Conservation (phyloP, 441 rosid species). For the Adansonia gregorii region DNA sequence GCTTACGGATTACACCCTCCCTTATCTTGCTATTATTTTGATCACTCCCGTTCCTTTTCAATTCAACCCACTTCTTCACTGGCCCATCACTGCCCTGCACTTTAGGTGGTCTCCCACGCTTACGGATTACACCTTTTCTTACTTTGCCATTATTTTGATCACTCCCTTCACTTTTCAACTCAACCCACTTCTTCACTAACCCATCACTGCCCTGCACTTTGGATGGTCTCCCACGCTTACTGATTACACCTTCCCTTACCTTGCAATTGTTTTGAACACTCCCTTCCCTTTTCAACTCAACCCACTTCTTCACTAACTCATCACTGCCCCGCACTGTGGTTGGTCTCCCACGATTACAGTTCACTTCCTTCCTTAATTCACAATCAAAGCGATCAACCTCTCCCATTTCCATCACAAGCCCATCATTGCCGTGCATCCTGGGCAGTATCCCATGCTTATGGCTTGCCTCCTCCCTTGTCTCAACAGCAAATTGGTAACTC, state of each 20-base stretch:
- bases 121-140: conserved; percentile 19
- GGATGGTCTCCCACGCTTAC: conserved; percentile 42
- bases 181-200: conserved; percentile 20
- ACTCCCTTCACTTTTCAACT: conserved; percentile 24
- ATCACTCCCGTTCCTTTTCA: conserved; percentile 24
- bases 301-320: conserved; percentile 22
- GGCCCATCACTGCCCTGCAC: conserved; percentile 23
- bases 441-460: neutral
- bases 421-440: conserved; percentile 6
- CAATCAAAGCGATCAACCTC: conserved; percentile 28
- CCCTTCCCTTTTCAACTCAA: conserved; percentile 25
- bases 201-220: conserved; percentile 26
- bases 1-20: conserved; percentile 18
- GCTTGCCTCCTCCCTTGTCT: neutral
- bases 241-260: conserved; percentile 13
- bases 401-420: conserved; percentile 27
- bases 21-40: conserved; percentile 20
- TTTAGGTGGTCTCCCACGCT: conserved; percentile 42
- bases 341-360: conserved; percentile 40
- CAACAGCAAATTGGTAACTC: conserved; percentile 27
- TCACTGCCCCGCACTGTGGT: conserved; percentile 24
- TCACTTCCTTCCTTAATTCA: conserved; percentile 9
- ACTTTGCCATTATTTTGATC: conserved; percentile 22
- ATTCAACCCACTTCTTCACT: conserved; percentile 23
- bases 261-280: conserved; percentile 22